Percentiles rank a stretch among this genome's conserved stretches.
phyloP scores from a whole-genome alignment of 2,329 filamentous ascomycete species.

The Fusarium sororula region DNA sequence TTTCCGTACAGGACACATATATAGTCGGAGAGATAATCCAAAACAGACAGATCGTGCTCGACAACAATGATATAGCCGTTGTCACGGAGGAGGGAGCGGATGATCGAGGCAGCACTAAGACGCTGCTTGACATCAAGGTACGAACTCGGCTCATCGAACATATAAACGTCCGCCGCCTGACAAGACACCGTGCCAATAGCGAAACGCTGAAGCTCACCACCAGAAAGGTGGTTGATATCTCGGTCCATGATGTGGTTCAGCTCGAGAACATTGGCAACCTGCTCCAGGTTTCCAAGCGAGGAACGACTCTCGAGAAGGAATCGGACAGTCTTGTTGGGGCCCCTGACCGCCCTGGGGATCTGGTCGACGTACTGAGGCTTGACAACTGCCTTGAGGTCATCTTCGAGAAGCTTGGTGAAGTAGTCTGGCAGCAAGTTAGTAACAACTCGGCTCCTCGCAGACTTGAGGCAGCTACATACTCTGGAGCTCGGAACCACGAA shows the following conservation, averaged over 20 bases:
- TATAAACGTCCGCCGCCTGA: constrained; percentile 96
- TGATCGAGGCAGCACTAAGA: constrained; percentile 89
- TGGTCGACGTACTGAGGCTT: constrained; percentile 99
- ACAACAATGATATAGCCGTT: constrained; percentile 98
- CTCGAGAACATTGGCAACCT: constrained; percentile 86
- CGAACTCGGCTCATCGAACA: constrained; percentile 99
- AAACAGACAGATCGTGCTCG: constrained; percentile 97
- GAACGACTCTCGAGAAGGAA: constrained; percentile 79
- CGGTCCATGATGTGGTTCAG: constrained; percentile 90
- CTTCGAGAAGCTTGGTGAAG: constrained; percentile 97
- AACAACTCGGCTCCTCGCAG: neutral
- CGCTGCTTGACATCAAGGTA: constrained; percentile 99
- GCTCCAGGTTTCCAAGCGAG: constrained; percentile 80
- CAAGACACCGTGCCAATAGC: constrained; percentile 96
- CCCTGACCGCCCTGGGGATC: constrained; percentile 91
- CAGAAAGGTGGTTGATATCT: constrained; percentile 89
- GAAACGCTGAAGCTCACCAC: constrained; percentile 98
- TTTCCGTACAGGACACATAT: constrained; percentile 97
- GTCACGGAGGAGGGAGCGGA: constrained; percentile 86
- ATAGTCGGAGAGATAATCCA: constrained; percentile 98
- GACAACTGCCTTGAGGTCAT: constrained; percentile 95
- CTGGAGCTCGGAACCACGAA: constrained; percentile 96
- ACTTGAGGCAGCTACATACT: constrained; percentile 65
- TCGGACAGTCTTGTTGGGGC: constrained; percentile 80
- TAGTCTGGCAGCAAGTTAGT: constrained; percentile 68